Evolutionary conservation across 495 filamentous ascomycete genomes (phyloP).

Genomic region (Bathelium albidoporum): DNA sequence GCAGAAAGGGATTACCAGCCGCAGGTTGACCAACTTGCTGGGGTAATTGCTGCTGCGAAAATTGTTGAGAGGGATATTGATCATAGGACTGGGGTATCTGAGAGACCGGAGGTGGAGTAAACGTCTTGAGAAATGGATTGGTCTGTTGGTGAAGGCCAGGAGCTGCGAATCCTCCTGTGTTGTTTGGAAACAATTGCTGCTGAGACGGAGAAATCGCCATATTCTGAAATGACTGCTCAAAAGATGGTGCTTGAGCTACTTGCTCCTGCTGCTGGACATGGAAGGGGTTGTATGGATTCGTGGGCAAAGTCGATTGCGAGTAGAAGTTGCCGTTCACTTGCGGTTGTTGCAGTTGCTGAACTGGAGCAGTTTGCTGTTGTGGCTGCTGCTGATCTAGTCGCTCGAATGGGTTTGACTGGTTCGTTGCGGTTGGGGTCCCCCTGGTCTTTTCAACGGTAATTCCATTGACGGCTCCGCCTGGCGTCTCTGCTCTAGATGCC

Average conservation of each 20-base stretch:
- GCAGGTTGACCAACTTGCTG: conserved; percentile 21
- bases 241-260: neutral
- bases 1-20: conserved; percentile 30
- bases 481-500: conserved; percentile 12
- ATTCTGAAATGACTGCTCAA: conserved; percentile 62
- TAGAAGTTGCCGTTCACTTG: conserved; percentile 10
- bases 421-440: conserved; percentile 10
- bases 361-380: conserved; percentile 13
- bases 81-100: conserved; percentile 44
- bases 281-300: conserved; percentile 26
- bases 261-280: conserved; percentile 17
- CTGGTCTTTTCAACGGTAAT: conserved; percentile 20
- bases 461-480: conserved; percentile 15
- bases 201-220: conserved; percentile 50
- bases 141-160: conserved; percentile 40
- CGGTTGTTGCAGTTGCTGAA: conserved; percentile 15
- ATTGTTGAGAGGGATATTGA: conserved; percentile 16
- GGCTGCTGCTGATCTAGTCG: conserved; percentile 16
- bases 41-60: conserved; percentile 19
- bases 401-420: conserved; percentile 19
- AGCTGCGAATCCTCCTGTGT: conserved; percentile 63
- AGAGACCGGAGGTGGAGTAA: conserved; percentile 52
- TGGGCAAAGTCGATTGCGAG: conserved; percentile 13
- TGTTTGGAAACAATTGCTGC: conserved; percentile 70
- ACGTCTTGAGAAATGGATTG: conserved; percentile 28